Evolutionary conservation across 768 basidiomycete species (phyloP).

Genomic region (Pisolithus albus): DNA sequence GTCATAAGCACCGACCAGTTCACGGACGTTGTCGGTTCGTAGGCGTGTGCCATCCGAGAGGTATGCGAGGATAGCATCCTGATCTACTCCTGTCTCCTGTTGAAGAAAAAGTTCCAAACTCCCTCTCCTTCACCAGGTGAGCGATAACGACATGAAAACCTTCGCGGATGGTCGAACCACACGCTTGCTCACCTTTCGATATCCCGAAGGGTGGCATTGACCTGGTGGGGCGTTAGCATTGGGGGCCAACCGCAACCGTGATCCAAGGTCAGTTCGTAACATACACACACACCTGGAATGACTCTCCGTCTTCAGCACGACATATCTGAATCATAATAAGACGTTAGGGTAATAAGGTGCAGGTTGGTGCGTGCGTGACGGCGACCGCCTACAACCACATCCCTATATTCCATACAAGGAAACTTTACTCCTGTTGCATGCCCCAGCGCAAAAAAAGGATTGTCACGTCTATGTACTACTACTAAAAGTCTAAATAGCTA

Average conservation of each 20-base stretch:
- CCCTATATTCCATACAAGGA: slow-evolving; percentile 15
- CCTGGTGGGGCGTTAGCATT: slow-evolving; percentile 21
- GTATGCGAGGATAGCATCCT: slow-evolving; percentile 67
- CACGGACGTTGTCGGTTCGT: slow-evolving; percentile 63
- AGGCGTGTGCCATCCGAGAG: slow-evolving; percentile 74
- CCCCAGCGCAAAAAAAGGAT: neutral
- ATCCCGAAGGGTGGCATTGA: slow-evolving; percentile 64
- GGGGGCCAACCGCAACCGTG: neutral
- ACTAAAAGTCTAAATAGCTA: neutral
- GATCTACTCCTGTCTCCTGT: slow-evolving; percentile 64
- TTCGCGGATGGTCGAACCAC: neutral
- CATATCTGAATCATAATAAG: slow-evolving; percentile 54
- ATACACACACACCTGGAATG: slow-evolving; percentile 42
- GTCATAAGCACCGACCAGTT: slow-evolving; percentile 67
- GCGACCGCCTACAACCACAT: slow-evolving; percentile 10
- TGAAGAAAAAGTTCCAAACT: slow-evolving; percentile 68
- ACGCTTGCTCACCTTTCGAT: slow-evolving; percentile 54
- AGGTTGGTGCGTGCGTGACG: neutral
- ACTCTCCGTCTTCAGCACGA: slow-evolving; percentile 57
- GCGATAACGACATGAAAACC: neutral
- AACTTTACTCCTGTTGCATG: slow-evolving; percentile 11
- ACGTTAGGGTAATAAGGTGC: slow-evolving; percentile 4
- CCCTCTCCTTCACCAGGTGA: slow-evolving; percentile 38
- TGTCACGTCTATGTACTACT: neutral
- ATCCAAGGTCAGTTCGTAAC: no score